Evolutionary conservation across 208 protist genomes (phyloP), one percentile per base, ranked within the genome.

Genomic region (Blechomonas ayalai): DNA sequence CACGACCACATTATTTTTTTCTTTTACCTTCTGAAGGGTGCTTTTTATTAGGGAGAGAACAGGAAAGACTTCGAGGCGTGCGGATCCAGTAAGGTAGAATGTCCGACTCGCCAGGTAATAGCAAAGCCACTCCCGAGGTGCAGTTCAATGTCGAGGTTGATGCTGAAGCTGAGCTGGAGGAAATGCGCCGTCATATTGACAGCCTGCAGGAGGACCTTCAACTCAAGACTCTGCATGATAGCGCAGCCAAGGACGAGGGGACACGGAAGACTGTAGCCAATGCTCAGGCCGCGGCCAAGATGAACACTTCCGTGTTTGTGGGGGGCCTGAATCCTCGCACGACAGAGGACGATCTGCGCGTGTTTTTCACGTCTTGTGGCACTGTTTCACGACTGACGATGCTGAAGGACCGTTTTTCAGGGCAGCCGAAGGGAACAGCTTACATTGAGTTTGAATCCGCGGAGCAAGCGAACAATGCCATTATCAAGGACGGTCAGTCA

Each of bases 371-470:
- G 31, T 46, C 69, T 23, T 95, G 84, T 57, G 95, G 95, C 6
- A 54, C 80, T 20, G 90, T 97, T 44, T 70, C 70, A 19, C 82
- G 90, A 10, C 63, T 97, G 6, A 97, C 90, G 16, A 80, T 97
- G 44, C 65, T 97, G 43, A 74, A 75, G 32, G 89, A 97, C 58
- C 80, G 75, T 18, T 82, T 62, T 52, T 92, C 91, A 20, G 79
- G 86, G 9, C 76, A 92, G 44, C 87, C 84, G 6, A 97, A 96
- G 54, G 95, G 94, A 19, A 95, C 48, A 20, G 86, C 89, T 8
- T 97, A 97, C 65, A 68, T 96, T 20, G 84, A 97, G 58, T 97
- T 97, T 44, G 82, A 85, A n/a, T 73, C 66, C 1, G 59, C 65
- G 33, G 84, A 92, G 39, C 68, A 92, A 48, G 84, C 90, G 4